Evolutionary conservation across 2,329 filamentous ascomycete species (phyloP), one percentile per base, ranked within the genome.

Genomic region (Microascus cirrosus): DNA sequence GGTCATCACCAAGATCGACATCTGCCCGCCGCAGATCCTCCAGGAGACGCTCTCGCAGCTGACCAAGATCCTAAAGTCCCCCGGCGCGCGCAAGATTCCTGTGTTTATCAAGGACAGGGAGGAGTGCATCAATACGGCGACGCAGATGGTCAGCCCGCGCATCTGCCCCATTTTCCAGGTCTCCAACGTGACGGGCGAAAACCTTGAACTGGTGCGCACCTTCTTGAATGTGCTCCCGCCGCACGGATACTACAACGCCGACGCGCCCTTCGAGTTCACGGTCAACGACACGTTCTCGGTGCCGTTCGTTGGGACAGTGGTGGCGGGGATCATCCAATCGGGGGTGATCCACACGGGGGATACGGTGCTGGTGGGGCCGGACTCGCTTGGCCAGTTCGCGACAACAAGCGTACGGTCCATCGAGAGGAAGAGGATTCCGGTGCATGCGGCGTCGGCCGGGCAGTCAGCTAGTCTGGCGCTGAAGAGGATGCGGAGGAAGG

Each of bases 241-340:
- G 64, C 90, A 96, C 64, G 93, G 93, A 55, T 89, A 93, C 61
- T 97, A 97, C 70, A 89, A 97, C 68, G 79, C 86, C 20, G 85
- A 90, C 53, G 90, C 89, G 0, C 86, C 92, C 0, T 95, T 97
- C 63, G 94, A 97, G 68, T 96, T 97, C 64, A 86, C 95, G 60
- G 82, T 99, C 62, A 99, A 97, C 68, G 94, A 99, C 69, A 97
- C 90, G 0, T 99, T 97, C 78, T 96, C 92, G 0, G 94, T 99
- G 4, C 94, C 94, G 2, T 96, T 96, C 70, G 91, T 95, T 1
- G 94, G 94, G 13, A 99, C 94, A 0, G 94, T 99, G 0, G 92
- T 99, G 1, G 94, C 90, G 39, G 94, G 94, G 0, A 92, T 99
- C 36, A 86, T 97, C 61, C 95, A 95, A 66, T 84, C 86, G 1